Conservation (phyloP, 176 grass and related monocot genomes). For the Carex pumila region DNA sequence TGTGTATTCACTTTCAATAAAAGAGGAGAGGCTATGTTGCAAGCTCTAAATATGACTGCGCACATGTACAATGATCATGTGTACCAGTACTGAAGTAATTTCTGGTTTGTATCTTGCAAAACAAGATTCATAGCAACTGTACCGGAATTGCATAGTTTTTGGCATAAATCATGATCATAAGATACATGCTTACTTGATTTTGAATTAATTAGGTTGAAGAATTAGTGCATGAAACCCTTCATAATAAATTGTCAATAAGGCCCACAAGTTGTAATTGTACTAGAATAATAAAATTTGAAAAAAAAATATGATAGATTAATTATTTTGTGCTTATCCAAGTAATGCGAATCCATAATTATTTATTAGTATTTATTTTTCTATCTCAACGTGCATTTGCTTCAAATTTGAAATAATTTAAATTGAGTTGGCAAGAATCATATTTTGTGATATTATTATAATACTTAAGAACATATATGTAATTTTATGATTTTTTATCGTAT, state of each 20-base stretch:
- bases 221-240: not conserved
- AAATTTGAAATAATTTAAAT: too few species aligned
- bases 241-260: not conserved
- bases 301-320: not conserved
- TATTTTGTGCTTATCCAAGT: not conserved
- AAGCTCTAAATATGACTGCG: conserved; percentile 75
- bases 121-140: not conserved
- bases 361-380: too few species aligned
- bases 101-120: not conserved
- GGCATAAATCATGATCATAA: not conserved
- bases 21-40: conserved; percentile 70
- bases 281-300: not conserved
- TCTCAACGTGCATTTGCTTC: too few species aligned
- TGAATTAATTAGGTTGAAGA: not conserved
- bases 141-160: not conserved
- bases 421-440: too few species aligned
- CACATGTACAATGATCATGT: conserved; percentile 70
- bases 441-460: too few species aligned
- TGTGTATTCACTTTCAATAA: conserved; percentile 69
- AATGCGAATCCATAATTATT: not conserved
- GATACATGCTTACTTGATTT: not conserved
- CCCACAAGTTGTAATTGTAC: not conserved
- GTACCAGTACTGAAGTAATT: conserved; percentile 37
- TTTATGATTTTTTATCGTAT: too few species aligned
- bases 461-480: too few species aligned